These are phyloP conservation scores for Sugiyamaella smithiae DNA, from an alignment of 805 yeast species.

Conservation along the genomic window DNA sequence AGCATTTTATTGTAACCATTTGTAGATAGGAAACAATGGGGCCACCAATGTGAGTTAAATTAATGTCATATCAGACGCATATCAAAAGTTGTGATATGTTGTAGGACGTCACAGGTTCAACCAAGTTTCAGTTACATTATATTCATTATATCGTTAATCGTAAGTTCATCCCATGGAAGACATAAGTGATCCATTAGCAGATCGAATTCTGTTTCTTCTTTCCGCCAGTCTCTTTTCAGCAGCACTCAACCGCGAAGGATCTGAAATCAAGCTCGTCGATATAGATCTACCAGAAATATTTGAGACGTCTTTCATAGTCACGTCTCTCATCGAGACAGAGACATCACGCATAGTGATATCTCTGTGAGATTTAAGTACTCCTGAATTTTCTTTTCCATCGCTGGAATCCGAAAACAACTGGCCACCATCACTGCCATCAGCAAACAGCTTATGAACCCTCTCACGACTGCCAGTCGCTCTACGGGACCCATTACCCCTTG, in stretches of 20 bases:
- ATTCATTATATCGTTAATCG: neutral
- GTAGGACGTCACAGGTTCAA: too few species aligned
- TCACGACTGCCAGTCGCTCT: neutral
- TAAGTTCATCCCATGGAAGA: neutral
- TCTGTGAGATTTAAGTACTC: neutral
- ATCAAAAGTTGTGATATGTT: too few species aligned
- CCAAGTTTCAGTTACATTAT: neutral
- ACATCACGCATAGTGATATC: neutral
- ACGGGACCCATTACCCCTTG: neutral
- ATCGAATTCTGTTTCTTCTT: constrained; percentile 8
- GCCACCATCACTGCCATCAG: neutral
- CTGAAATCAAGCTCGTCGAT: neutral
- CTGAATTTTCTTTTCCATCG: neutral
- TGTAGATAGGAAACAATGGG: too few species aligned
- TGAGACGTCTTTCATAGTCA: constrained; percentile 11
- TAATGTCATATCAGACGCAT: too few species aligned
- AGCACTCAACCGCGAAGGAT: constrained; percentile 2
- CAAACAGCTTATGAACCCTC: neutral
- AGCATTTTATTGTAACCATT: too few species aligned
- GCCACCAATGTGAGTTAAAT: too few species aligned
- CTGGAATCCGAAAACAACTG: constrained; percentile 1
- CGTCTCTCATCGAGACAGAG: constrained; percentile 8
- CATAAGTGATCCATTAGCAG: constrained; percentile 7
- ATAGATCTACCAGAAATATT: constrained; percentile 3
- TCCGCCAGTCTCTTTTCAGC: constrained; percentile 5